A percentile compares a stretch with the other conserved stretches of the same genome.
Conservation (phyloP, 2,329 filamentous ascomycete species). For the Paraphaeosphaeria sporulosa region DNA sequence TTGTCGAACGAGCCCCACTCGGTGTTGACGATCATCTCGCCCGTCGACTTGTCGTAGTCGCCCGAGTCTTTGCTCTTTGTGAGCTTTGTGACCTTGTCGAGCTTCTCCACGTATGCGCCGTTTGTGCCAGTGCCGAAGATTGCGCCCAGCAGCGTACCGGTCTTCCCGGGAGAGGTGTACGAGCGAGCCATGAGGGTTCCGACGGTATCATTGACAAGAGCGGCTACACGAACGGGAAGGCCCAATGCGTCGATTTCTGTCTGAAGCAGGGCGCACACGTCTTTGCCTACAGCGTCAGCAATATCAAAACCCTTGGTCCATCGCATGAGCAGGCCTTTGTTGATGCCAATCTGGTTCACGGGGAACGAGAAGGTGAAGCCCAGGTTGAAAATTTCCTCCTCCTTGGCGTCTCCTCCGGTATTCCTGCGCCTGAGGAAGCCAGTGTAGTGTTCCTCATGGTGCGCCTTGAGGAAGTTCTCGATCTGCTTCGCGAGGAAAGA, state of each 20-base stretch:
- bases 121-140: slow-evolving; percentile 99
- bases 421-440: slow-evolving; percentile 70
- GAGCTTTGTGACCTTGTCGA: slow-evolving; percentile 83
- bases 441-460: slow-evolving; percentile 89
- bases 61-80: slow-evolving; percentile 50
- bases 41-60: slow-evolving; percentile 80
- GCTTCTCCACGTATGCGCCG: slow-evolving; percentile 94
- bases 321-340: slow-evolving; percentile 90
- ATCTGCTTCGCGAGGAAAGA: slow-evolving; percentile 93
- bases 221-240: slow-evolving; percentile 92
- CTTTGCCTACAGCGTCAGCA: slow-evolving; percentile 89
- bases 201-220: slow-evolving; percentile 96
- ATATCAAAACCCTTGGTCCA: slow-evolving; percentile 99
- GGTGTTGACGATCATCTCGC: slow-evolving; percentile 96
- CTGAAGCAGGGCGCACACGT: slow-evolving; percentile 91
- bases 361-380: slow-evolving; percentile 99
- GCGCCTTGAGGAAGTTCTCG: slow-evolving; percentile 82
- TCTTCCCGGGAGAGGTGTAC: slow-evolving; percentile 89
- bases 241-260: slow-evolving; percentile 84
- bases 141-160: slow-evolving; percentile 86
- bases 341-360: slow-evolving; percentile 91
- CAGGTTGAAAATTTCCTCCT: slow-evolving; percentile 85
- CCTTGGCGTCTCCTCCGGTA: slow-evolving; percentile 66
- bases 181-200: slow-evolving; percentile 97
- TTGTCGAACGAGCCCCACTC: slow-evolving; percentile 99